Conservation (phyloP, 495 filamentous ascomycete species). For the Podospora appendiculata region DNA sequence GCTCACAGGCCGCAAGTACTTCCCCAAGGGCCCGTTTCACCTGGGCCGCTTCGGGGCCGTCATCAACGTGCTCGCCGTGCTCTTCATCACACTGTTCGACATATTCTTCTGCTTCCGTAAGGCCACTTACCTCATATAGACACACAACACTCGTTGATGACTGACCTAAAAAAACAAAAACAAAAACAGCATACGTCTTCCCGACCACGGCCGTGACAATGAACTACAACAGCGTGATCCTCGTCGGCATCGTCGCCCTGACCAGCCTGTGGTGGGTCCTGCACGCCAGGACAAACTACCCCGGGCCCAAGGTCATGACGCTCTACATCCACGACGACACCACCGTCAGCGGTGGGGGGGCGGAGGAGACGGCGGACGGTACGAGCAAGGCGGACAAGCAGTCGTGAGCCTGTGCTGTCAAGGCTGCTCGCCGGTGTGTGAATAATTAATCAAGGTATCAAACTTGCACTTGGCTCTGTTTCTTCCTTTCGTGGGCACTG, state of each 20-base stretch:
- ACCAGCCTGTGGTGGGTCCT: constrained; percentile 60
- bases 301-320: constrained; percentile 48
- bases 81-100: constrained; percentile 62
- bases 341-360: background rate
- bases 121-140: no score
- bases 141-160: no score
- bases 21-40: constrained; percentile 62
- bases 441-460: no score
- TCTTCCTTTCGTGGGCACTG: no score
- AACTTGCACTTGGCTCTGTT: no score
- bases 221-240: constrained; percentile 64
- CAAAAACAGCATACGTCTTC: constrained; percentile 41
- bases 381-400: background rate
- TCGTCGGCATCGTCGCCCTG: constrained; percentile 45
- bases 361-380: background rate
- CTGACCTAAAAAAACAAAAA: no score
- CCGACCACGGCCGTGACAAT: constrained; percentile 52
- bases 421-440: no score
- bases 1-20: constrained; percentile 52
- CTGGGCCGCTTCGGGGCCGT: constrained; percentile 54
- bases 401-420: no score
- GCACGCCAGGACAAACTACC: constrained; percentile 47
- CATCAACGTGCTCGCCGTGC: constrained; percentile 51
- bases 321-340: constrained; percentile 36
- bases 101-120: constrained; percentile 64